Evolutionary conservation across 2,329 filamentous ascomycete genomes (phyloP).

Genomic region (Alternaria triticina): DNA sequence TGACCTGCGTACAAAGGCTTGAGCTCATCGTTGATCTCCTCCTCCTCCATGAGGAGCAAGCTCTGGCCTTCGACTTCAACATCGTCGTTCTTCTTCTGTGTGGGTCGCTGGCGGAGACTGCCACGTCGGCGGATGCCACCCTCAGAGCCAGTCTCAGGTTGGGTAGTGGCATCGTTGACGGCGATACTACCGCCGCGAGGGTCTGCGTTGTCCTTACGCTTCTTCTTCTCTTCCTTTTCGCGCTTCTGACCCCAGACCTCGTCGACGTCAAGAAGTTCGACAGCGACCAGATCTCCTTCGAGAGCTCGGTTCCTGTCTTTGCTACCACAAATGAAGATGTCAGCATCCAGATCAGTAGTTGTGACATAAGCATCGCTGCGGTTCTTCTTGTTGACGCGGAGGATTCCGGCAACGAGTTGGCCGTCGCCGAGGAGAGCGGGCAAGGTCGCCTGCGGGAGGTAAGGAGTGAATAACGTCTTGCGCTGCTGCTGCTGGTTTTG

Average conservation of each 20-base stretch:
- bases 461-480: conserved; percentile 98
- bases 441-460: conserved; percentile 91
- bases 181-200: conserved; percentile 80
- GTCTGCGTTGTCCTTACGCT: conserved; percentile 97
- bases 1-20: conserved; percentile 98
- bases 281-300: conserved; percentile 92
- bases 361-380: conserved; percentile 98
- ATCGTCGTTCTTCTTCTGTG: conserved; percentile 99
- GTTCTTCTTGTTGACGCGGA: conserved; percentile 99
- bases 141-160: conserved; percentile 69
- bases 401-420: conserved; percentile 92
- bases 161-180: conserved; percentile 65
- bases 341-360: conserved; percentile 90
- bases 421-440: conserved; percentile 90
- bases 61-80: conserved; percentile 99
- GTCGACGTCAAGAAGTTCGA: conserved; percentile 96
- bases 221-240: conserved; percentile 99
- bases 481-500: conserved; percentile 93
- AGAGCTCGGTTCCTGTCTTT: conserved; percentile 97
- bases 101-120: conserved; percentile 93
- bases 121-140: conserved; percentile 90
- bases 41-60: conserved; percentile 93
- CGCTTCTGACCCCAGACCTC: conserved; percentile 99
- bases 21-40: conserved; percentile 97
- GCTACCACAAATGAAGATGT: conserved; percentile 99